phyloP scores from a whole-genome alignment of 2,329 filamentous ascomycete genomes.

The Huntiella moniliformis region DNA sequence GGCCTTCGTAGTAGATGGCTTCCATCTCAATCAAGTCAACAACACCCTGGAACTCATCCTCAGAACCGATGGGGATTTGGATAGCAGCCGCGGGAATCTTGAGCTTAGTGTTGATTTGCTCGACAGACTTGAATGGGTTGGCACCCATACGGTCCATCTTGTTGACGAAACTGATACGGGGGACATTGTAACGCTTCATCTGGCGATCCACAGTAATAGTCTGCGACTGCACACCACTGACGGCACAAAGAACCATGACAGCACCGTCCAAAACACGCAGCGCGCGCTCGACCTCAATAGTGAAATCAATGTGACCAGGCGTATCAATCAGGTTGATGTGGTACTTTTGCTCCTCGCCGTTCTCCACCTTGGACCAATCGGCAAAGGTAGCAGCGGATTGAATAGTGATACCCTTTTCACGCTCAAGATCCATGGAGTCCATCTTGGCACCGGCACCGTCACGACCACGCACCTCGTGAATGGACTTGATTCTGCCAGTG shows the following conservation, averaged over 20 bases:
- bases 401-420: slow-evolving; percentile 86
- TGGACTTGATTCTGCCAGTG: slow-evolving; percentile 87
- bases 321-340: slow-evolving; percentile 98
- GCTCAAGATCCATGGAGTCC: slow-evolving; percentile 98
- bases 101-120: slow-evolving; percentile 93
- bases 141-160: slow-evolving; percentile 99
- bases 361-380: slow-evolving; percentile 79
- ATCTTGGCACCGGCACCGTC: slow-evolving; percentile 96
- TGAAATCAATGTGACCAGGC: slow-evolving; percentile 96
- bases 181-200: slow-evolving; percentile 96
- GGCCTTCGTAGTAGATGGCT: slow-evolving; percentile 79
- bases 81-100: slow-evolving; percentile 83
- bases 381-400: slow-evolving; percentile 96
- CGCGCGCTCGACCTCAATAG: slow-evolving; percentile 92
- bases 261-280: slow-evolving; percentile 88
- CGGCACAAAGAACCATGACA: slow-evolving; percentile 95
- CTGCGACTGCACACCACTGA: slow-evolving; percentile 92
- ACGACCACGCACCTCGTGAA: slow-evolving; percentile 90
- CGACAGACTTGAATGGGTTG: slow-evolving; percentile 92
- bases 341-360: slow-evolving; percentile 75
- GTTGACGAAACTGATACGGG: slow-evolving; percentile 90
- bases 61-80: slow-evolving; percentile 81
- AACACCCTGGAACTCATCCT: slow-evolving; percentile 83
- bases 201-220: slow-evolving; percentile 96
- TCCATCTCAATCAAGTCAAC: slow-evolving; percentile 87